Evolutionary conservation across 2,329 filamentous ascomycete species (phyloP).

Genomic region (Aspergillus luchuensis): DNA sequence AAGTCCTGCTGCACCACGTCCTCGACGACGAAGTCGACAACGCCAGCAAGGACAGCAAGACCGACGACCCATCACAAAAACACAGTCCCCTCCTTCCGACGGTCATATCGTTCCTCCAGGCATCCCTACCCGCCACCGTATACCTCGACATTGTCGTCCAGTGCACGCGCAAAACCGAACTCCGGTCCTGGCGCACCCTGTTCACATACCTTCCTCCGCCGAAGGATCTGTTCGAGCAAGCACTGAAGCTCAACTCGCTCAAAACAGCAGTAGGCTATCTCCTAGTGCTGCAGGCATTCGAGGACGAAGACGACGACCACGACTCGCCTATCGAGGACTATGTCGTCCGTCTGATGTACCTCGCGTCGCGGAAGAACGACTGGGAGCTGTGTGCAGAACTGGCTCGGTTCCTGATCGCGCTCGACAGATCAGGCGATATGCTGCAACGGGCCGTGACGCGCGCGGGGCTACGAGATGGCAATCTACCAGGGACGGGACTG

Average conservation of each 20-base stretch:
- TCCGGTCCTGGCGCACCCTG: conserved; percentile 90
- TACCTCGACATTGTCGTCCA: conserved; percentile 96
- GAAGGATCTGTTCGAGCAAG: conserved; percentile 90
- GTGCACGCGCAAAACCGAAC: conserved; percentile 95
- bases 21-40: conserved; percentile 91
- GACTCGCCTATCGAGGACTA: conserved; percentile 57
- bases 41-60: conserved; percentile 32
- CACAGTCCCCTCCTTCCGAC: conserved; percentile 45
- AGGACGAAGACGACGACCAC: conserved; percentile 52
- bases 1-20: conserved; percentile 88
- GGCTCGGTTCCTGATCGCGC: conserved; percentile 88
- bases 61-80: conserved; percentile 28
- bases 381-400: conserved; percentile 97
- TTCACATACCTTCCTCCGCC: conserved; percentile 90
- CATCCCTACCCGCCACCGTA: conserved; percentile 67
- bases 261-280: conserved; percentile 97
- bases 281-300: conserved; percentile 84
- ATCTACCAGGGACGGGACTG: conserved; percentile 18
- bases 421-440: conserved; percentile 83
- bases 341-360: conserved; percentile 75
- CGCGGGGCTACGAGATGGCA: conserved; percentile 37
- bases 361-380: conserved; percentile 81
- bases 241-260: conserved; percentile 76
- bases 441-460: conserved; percentile 54
- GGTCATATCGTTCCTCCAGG: conserved; percentile 65